Evolutionary conservation across 2,329 filamentous ascomycete genomes (phyloP).

Genomic region (Beauveria brongniartii): DNA sequence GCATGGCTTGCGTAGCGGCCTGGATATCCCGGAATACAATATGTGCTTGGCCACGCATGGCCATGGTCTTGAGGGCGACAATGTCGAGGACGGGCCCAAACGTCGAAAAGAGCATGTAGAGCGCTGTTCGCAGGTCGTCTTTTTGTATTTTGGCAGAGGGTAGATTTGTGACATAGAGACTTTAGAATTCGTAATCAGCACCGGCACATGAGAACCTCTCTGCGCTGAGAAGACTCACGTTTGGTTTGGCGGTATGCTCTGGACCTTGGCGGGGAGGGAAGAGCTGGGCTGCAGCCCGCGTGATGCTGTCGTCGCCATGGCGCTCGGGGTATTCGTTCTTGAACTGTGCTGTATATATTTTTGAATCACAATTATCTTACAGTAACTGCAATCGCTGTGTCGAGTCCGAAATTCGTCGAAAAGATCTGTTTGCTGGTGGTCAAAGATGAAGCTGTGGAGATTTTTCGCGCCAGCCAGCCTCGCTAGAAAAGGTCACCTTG

Average conservation of each 20-base stretch:
- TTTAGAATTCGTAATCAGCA: conserved; percentile 26
- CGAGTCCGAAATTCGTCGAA: conserved; percentile 20
- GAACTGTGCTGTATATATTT: neutral
- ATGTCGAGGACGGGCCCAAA: conserved; percentile 91
- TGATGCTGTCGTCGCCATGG: conserved; percentile 27
- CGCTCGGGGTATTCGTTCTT: neutral
- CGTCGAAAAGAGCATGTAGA: conserved; percentile 91
- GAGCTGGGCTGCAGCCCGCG: conserved; percentile 33
- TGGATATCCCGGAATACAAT: conserved; percentile 84
- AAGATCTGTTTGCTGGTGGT: conserved; percentile 26
- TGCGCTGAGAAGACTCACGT: conserved; percentile 45
- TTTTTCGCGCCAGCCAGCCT: conserved; percentile 5
- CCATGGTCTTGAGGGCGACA: conserved; percentile 76
- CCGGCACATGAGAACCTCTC: neutral
- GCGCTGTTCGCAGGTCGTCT: conserved; percentile 70
- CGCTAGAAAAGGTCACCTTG: neutral
- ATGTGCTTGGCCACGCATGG: conserved; percentile 95
- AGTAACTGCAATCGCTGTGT: neutral
- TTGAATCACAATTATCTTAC: neutral
- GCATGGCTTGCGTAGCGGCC: conserved; percentile 89
- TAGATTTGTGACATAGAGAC: conserved; percentile 83
- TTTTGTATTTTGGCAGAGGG: conserved; percentile 84
- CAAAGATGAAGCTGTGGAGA: conserved; percentile 5
- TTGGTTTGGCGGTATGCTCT: conserved; percentile 60
- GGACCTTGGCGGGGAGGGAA: conserved; percentile 41